Percentiles rank a stretch among this genome's conserved stretches.
Conservation (phyloP, 495 filamentous ascomycete species). For the Aspergillus kassunensis region DNA sequence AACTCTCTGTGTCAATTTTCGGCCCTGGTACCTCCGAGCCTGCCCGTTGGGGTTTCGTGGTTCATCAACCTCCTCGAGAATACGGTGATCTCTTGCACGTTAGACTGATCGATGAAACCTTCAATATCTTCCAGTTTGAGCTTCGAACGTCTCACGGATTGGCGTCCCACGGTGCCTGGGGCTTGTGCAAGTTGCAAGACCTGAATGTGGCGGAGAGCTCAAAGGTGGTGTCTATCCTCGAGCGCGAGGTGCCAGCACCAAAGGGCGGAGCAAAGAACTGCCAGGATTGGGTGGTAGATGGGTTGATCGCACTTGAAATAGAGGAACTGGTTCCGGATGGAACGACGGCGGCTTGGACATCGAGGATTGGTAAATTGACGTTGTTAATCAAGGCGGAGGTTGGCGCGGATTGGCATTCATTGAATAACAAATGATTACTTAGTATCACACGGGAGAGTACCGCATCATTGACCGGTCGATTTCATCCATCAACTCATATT, state of each 20-base stretch:
- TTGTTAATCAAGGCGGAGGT: neutral
- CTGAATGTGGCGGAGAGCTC: neutral
- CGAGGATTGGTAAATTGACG: neutral
- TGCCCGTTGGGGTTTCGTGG: neutral
- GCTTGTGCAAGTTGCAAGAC: neutral
- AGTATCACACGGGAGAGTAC: constrained; percentile 2
- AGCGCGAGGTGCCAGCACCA: neutral
- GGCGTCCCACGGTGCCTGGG: neutral
- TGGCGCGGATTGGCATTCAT: neutral
- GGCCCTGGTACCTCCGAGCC: neutral
- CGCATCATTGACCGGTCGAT: constrained; percentile 8
- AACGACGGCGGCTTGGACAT: neutral
- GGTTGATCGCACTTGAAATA: neutral
- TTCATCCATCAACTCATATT: constrained; percentile 5
- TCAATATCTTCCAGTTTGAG: neutral
- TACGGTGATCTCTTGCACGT: neutral
- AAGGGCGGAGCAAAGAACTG: neutral
- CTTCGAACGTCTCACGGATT: neutral
- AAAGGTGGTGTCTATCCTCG: neutral
- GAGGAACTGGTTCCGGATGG: neutral
- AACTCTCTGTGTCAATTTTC: neutral
- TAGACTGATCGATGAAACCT: neutral
- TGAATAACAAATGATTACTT: neutral
- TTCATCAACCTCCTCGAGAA: neutral
- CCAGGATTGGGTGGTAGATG: neutral